Conservation (phyloP, 1,284 basidiomycete genomes). For the Pseudozyma sp. region DNA sequence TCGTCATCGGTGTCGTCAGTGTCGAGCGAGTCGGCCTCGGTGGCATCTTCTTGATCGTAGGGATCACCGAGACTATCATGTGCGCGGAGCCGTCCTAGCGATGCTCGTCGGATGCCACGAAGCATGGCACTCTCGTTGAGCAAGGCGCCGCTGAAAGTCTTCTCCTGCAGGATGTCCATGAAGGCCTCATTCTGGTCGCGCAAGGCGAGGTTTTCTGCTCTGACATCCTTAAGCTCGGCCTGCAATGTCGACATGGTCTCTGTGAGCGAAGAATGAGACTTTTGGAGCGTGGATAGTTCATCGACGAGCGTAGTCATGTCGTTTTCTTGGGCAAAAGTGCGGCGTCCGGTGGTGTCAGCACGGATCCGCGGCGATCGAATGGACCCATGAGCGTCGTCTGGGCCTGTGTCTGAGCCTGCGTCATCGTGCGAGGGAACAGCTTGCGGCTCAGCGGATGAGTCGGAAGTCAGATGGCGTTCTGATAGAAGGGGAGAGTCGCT, state of each 20-base stretch:
- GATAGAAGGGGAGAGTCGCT: not conserved
- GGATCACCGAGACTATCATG: conserved; percentile 29
- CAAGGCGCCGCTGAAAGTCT: conserved; percentile 58
- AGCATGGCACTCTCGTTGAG: conserved; percentile 58
- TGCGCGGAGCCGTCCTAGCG: conserved; percentile 21
- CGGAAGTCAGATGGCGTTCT: not conserved
- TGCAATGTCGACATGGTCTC: conserved; percentile 50
- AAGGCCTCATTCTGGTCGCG: conserved; percentile 58
- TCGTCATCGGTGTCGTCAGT: conserved; percentile 28
- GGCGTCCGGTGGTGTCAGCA: not conserved
- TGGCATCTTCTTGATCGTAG: conserved; percentile 39
- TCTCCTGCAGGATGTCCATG: conserved; percentile 59
- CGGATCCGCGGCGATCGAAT: not conserved
- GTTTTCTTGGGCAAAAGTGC: conserved; percentile 31
- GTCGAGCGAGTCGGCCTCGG: conserved; percentile 30
- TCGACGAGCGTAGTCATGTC: conserved; percentile 27
- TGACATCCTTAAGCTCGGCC: conserved; percentile 52
- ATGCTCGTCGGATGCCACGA: conserved; percentile 35
- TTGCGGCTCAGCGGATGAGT: not conserved
- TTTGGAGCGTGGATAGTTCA: conserved; percentile 43
- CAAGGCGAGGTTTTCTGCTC: conserved; percentile 40
- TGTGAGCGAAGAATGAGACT: conserved; percentile 46
- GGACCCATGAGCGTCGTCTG: not conserved
- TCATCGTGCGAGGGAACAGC: not conserved
- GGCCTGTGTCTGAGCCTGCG: not conserved